Evolutionary conservation across 805 yeast species (phyloP), one percentile per base, ranked within the genome.

Genomic region (Saccharomycopsis babjevae): DNA sequence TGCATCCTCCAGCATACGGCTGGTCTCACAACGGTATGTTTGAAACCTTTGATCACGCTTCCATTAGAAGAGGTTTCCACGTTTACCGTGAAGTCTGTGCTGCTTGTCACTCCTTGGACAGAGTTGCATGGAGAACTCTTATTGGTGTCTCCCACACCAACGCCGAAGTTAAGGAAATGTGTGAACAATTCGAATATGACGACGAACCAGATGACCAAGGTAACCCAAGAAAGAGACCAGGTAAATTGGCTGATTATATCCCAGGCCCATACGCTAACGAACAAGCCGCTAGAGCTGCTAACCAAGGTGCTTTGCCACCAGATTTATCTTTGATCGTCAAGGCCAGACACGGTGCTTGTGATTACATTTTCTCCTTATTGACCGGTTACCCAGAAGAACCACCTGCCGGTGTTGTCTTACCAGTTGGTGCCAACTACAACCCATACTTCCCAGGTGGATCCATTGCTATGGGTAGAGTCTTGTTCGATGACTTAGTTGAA

Each of bases 361-460:
- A 94, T 76, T 94, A 94, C 78, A 88, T 94, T 74, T 94, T 94
- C 76, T 77, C 97, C 36, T 79, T 94, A 72, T 86, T 94, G 76
- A 94, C 98, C 65, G 99, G 99, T 73, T 94, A 94, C 81, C 98
- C 98, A 71, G 99, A 94, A 56, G 98, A 94, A 65, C 88, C 97
- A 64, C 99, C 99, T 68, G 98, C 97, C 38, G 99, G 99, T 80
- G 97, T 89, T 64, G 81, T 75, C 58, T 81, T 94, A 70, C 96
- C 98, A 62, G 88, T 89, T 65, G 99, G 99, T 66, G 76, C 96
- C 65, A 94, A 94, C 86, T 94, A 94, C 80, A 94, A 94, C 83
- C 99, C 99, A 72, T 94, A 94, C 83, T 94, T 94, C 97, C 98
- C 99, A 75, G 98, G 98, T 79, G 98, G 99, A 67, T 83, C 97